Conservation (phyloP, 2,329 filamentous ascomycete genomes). For the Aspergillus piperis region DNA sequence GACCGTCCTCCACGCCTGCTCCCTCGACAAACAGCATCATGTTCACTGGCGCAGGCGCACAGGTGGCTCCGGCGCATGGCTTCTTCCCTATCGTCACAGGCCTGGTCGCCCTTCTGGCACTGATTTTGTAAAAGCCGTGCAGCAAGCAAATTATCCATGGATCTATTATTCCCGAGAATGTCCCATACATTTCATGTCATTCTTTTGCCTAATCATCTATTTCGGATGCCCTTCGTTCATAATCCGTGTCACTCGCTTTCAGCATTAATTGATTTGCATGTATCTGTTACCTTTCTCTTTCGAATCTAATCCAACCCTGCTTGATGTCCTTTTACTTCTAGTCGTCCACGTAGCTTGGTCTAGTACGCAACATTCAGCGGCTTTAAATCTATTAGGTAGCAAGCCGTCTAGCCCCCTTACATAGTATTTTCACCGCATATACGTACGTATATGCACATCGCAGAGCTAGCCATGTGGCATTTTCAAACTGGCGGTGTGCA, state of each 20-base stretch:
- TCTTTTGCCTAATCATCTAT: not conserved
- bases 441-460: too few species aligned
- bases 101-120: constrained; percentile 30
- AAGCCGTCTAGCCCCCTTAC: too few species aligned
- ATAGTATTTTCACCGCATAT: too few species aligned
- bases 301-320: not conserved
- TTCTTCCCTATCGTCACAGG: constrained; percentile 27
- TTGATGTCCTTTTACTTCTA: too few species aligned
- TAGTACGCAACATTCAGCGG: too few species aligned
- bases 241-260: not conserved
- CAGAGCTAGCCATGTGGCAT: too few species aligned
- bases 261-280: not conserved
- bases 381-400: too few species aligned
- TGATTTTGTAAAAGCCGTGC: constrained; percentile 27
- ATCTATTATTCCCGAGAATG: not conserved
- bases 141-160: not conserved
- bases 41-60: constrained; percentile 30
- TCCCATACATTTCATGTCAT: not conserved
- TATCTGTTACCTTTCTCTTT: not conserved
- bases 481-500: too few species aligned
- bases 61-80: constrained; percentile 21
- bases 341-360: too few species aligned
- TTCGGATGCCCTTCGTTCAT: not conserved
- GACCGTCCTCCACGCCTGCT: constrained; percentile 40
- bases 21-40: constrained; percentile 10